Evolutionary conservation across 805 yeast genomes (phyloP).

Genomic region (Myxozyma vanderwaltii): DNA sequence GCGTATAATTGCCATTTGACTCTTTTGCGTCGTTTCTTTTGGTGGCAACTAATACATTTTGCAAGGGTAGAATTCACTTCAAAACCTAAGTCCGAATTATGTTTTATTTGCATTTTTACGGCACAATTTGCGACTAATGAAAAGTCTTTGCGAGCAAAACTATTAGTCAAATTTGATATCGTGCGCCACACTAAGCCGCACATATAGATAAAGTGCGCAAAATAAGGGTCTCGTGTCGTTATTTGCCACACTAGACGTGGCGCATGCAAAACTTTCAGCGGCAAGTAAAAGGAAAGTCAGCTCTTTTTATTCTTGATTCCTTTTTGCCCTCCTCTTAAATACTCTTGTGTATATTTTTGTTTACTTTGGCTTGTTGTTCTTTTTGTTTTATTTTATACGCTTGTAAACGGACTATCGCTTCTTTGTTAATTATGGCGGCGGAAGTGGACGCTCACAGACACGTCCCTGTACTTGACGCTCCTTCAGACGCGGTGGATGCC

Average conservation of each 20-base stretch:
- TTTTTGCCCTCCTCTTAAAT: neutral
- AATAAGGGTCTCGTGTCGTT: neutral
- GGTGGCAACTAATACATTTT: too few species aligned
- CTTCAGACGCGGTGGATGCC: neutral
- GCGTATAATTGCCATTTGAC: too few species aligned
- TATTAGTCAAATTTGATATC: neutral
- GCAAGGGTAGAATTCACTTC: too few species aligned
- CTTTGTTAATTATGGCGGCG: conserved; percentile 4
- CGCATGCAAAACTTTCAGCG: neutral
- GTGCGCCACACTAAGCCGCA: conserved; percentile 6
- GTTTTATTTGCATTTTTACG: neutral
- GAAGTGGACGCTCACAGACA: conserved; percentile 12
- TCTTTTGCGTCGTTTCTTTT: too few species aligned
- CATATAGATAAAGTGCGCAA: neutral
- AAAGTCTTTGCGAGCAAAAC: too few species aligned
- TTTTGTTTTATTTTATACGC: neutral
- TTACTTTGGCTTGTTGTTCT: neutral
- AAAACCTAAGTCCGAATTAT: too few species aligned
- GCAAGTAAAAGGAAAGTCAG: neutral
- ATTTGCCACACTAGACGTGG: conserved; percentile 5
- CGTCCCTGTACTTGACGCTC: neutral
- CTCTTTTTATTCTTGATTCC: neutral
- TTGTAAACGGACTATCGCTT: too few species aligned
- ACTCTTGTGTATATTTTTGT: neutral
- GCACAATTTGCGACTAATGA: neutral